Evolutionary conservation across 2,329 filamentous ascomycete genomes (phyloP).

Genomic region (Elsinoe necatrix): DNA sequence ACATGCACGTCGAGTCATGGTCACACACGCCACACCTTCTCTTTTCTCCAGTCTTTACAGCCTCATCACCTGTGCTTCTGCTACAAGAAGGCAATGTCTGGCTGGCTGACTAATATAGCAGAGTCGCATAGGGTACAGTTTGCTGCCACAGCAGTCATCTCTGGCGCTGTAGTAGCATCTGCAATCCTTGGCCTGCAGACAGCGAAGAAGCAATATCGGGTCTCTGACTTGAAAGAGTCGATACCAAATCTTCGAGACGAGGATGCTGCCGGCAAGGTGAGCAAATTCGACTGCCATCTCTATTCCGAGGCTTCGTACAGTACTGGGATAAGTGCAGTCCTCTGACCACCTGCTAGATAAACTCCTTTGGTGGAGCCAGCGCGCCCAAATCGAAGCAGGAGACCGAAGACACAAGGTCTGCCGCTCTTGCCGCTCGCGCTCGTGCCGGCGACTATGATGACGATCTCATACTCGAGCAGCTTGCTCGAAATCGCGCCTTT

Average conservation of each 20-base stretch:
- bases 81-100: slow-evolving; percentile 31
- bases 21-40: slow-evolving; percentile 13
- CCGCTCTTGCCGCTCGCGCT: slow-evolving; percentile 51
- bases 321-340: no score
- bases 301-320: no score
- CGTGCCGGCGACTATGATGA: slow-evolving; percentile 58
- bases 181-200: slow-evolving; percentile 52
- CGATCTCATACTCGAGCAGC: slow-evolving; percentile 86
- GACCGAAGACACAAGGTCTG: slow-evolving; percentile 50
- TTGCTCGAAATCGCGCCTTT: slow-evolving; percentile 88
- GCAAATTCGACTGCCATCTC: slow-evolving; percentile 18
- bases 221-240: slow-evolving; percentile 52
- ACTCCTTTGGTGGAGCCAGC: slow-evolving; percentile 46
- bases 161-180: slow-evolving; percentile 41
- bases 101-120: slow-evolving; percentile 38
- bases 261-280: slow-evolving; percentile 45
- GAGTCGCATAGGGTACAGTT: slow-evolving; percentile 51
- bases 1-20: slow-evolving; percentile 5
- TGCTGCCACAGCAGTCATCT: slow-evolving; percentile 58
- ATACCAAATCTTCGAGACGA: slow-evolving; percentile 49
- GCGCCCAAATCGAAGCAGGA: slow-evolving; percentile 30
- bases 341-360: slow-evolving; percentile 43
- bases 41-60: not conserved
- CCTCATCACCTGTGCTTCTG: not conserved
- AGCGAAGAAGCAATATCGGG: slow-evolving; percentile 45